Conservation (phyloP, 768 basidiomycete genomes). For the Termitomyces titanicus region DNA sequence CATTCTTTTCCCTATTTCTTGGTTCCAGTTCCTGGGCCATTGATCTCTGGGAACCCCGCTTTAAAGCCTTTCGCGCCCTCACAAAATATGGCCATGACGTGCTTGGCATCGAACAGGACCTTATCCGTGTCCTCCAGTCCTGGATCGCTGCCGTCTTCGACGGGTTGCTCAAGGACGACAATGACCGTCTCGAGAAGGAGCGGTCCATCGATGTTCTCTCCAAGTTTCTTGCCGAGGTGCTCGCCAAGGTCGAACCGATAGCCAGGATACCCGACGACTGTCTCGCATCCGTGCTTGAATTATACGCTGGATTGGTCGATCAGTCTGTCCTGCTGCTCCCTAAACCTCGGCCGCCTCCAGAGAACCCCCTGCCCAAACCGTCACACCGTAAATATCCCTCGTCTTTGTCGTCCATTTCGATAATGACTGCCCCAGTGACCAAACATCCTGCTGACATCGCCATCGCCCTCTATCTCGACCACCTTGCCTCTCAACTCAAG, state of each 20-base stretch:
- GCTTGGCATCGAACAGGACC: conserved; percentile 56
- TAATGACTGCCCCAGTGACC: conserved; percentile 23
- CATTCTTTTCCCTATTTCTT: conserved; percentile 64
- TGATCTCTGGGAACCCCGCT: conserved; percentile 71
- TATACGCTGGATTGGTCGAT: conserved; percentile 59
- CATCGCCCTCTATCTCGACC: conserved; percentile 57
- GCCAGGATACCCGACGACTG: conserved; percentile 60
- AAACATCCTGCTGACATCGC: conserved; percentile 64
- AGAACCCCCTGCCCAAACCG: conserved; percentile 18
- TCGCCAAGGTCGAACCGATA: conserved; percentile 48
- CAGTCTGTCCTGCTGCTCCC: conserved; percentile 40
- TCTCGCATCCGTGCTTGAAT: conserved; percentile 51
- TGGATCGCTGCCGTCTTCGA: conserved; percentile 45
- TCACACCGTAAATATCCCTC: conserved; percentile 60
- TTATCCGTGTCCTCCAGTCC: conserved; percentile 52
- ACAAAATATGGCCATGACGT: conserved; percentile 58
- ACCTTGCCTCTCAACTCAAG: conserved; percentile 60
- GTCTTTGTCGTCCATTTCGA: conserved; percentile 48
- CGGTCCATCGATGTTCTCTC: conserved; percentile 61
- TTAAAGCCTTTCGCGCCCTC: conserved; percentile 64
- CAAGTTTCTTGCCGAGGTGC: conserved; percentile 48
- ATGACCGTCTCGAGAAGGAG: conserved; percentile 55
- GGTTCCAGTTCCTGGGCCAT: conserved; percentile 47
- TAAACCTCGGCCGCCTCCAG: conserved; percentile 26
- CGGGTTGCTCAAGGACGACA: not conserved